phyloP scores from a whole-genome alignment of 2,329 filamentous ascomycete genomes.

The Claviceps africana region DNA sequence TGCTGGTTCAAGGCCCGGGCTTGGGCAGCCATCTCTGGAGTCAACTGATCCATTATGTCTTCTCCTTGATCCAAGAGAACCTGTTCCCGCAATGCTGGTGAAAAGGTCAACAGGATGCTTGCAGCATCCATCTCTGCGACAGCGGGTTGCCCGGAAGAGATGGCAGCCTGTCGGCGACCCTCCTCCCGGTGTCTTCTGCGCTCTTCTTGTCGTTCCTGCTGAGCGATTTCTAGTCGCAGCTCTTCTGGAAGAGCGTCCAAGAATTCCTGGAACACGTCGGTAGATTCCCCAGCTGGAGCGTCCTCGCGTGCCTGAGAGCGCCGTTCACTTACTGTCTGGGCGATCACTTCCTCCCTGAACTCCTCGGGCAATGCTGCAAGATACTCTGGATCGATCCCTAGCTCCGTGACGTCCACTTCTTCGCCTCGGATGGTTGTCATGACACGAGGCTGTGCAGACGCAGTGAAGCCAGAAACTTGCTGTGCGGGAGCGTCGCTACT shows the following conservation, averaged over 20 bases:
- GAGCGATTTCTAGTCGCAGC: constrained; percentile 76
- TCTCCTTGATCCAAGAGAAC: constrained; percentile 87
- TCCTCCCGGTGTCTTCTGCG: constrained; percentile 79
- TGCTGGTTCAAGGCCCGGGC: constrained; percentile 54
- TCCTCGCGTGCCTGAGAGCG: constrained; percentile 61
- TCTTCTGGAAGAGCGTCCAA: constrained; percentile 83
- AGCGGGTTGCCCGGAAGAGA: constrained; percentile 36
- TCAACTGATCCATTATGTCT: constrained; percentile 69
- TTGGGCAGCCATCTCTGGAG: constrained; percentile 74
- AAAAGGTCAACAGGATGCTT: constrained; percentile 81
- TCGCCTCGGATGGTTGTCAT: constrained; percentile 75
- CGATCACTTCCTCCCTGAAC: constrained; percentile 87
- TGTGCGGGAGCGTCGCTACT: constrained; percentile 17
- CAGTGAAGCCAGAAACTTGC: constrained; percentile 7
- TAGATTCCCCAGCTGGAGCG: constrained; percentile 57
- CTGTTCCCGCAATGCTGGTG: constrained; percentile 69
- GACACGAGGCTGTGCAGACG: constrained; percentile 36
- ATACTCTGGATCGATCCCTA: constrained; percentile 91
- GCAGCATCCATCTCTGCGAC: constrained; percentile 72
- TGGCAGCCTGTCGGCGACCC: constrained; percentile 51
- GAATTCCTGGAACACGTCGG: constrained; percentile 84
- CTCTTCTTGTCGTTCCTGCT: constrained; percentile 79
- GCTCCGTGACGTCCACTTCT: constrained; percentile 80
- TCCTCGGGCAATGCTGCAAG: constrained; percentile 96
- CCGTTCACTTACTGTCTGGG: constrained; percentile 72